Percentiles rank a stretch among this genome's conserved stretches.
These are phyloP conservation scores for Phytopythium aichiense DNA, from an alignment of 352 stramenopile genomes.

Conservation along the genomic window DNA sequence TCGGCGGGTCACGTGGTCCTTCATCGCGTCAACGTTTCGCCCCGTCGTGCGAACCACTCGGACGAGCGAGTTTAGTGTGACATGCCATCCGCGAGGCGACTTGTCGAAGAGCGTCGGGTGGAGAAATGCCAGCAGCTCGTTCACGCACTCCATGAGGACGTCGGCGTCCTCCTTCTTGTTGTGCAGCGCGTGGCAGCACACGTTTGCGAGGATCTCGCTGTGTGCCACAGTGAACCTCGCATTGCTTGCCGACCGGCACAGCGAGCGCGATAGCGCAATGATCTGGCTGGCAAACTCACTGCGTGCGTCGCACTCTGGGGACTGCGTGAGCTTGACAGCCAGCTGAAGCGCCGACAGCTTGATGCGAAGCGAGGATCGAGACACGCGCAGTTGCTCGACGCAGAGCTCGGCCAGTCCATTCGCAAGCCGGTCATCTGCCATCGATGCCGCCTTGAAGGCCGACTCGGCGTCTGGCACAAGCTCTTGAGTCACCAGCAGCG, in stretches of 20 bases:
- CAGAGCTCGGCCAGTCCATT: slow-evolving; percentile 5
- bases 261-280: not conserved
- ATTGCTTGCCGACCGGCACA: slow-evolving; percentile 15
- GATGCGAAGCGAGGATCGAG: slow-evolving; percentile 8
- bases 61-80: not conserved
- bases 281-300: not conserved
- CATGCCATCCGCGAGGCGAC: slow-evolving; percentile 5
- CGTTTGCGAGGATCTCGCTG: slow-evolving; percentile 18
- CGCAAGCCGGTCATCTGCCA: slow-evolving; percentile 12
- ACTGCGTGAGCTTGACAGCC: slow-evolving; percentile 21
- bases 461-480: slow-evolving; percentile 9
- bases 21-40: not conserved
- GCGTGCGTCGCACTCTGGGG: not conserved
- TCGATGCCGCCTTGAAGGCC: not conserved
- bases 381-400: not conserved
- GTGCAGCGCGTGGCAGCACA: slow-evolving; percentile 15
- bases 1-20: not conserved
- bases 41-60: not conserved
- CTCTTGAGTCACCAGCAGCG: slow-evolving; percentile 23
- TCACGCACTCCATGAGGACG: slow-evolving; percentile 5
- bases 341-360: slow-evolving; percentile 30
- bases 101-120: slow-evolving; percentile 18
- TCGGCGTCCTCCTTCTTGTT: slow-evolving; percentile 1
- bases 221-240: slow-evolving; percentile 23
- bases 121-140: slow-evolving; percentile 24